phyloP scores from a whole-genome alignment of 352 stramenopile genomes.

The Globisporangium irregulare region DNA sequence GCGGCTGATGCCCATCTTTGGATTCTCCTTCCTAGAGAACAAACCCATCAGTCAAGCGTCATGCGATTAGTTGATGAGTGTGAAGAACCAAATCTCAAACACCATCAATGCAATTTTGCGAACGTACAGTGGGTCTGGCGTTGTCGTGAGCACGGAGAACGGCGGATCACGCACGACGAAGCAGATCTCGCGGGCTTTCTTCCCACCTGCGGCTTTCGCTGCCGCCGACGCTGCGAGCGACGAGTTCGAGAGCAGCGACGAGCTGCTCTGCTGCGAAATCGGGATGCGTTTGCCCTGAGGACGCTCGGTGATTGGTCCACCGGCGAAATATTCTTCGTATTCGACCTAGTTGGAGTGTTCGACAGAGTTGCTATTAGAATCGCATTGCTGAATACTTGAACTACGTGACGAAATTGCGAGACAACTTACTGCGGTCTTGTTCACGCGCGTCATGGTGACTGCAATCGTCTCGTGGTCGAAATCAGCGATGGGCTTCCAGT shows the following conservation, averaged over 20 bases:
- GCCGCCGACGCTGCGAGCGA: slow-evolving; percentile 57
- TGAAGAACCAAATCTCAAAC: background rate
- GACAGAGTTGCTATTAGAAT: background rate
- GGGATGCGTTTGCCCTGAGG: slow-evolving; percentile 59
- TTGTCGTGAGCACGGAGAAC: slow-evolving; percentile 67
- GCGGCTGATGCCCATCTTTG: slow-evolving; percentile 66
- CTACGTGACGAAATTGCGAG: background rate
- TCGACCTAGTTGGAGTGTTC: slow-evolving; percentile 39
- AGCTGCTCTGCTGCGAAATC: slow-evolving; percentile 25
- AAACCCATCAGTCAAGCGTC: background rate
- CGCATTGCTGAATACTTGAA: background rate
- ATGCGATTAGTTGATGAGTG: background rate
- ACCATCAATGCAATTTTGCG: background rate
- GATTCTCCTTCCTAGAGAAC: slow-evolving; percentile 53
- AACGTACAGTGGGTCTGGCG: slow-evolving; percentile 63
- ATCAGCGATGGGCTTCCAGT: slow-evolving; percentile 71
- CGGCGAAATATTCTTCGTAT: slow-evolving; percentile 65
- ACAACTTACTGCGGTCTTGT: slow-evolving; percentile 30
- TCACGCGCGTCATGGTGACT: slow-evolving; percentile 39
- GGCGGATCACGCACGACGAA: slow-evolving; percentile 66
- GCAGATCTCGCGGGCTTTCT: slow-evolving; percentile 51
- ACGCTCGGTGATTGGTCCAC: slow-evolving; percentile 45
- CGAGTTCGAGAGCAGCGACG: slow-evolving; percentile 51
- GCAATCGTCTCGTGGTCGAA: slow-evolving; percentile 68
- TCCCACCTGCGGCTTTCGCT: slow-evolving; percentile 48